Conservation (phyloP, 1,284 basidiomycete species). For the Sanghuangporus sanghuang region DNA sequence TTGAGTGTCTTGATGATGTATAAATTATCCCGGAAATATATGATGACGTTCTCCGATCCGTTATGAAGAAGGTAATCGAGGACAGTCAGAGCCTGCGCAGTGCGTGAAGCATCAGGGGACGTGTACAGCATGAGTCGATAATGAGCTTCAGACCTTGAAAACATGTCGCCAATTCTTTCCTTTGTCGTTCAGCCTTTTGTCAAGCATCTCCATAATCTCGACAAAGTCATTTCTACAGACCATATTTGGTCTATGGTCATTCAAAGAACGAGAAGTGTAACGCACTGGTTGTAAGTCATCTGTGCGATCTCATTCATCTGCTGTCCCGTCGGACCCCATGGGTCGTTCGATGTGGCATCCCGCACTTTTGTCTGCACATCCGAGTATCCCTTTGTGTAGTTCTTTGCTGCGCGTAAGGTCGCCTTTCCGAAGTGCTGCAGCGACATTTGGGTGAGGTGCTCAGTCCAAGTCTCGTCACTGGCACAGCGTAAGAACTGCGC, state of each 20-base stretch:
- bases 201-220: slow-evolving; percentile 99
- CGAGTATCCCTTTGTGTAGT: slow-evolving; percentile 94
- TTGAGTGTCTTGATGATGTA: slow-evolving; percentile 99
- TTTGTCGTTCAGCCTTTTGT: slow-evolving; percentile 98
- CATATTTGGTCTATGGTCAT: too few relatives aligned
- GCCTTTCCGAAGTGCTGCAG: slow-evolving; percentile 74
- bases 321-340: slow-evolving; percentile 97
- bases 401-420: slow-evolving; percentile 85
- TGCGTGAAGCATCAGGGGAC: slow-evolving; percentile 1
- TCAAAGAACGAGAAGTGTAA: slow-evolving; percentile 18
- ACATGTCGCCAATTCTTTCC: slow-evolving; percentile 99
- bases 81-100: slow-evolving; percentile 80
- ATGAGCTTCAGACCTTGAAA: slow-evolving; percentile 71
- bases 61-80: slow-evolving; percentile 97
- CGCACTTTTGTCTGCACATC: slow-evolving; percentile 94
- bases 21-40: slow-evolving; percentile 97
- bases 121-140: background rate
- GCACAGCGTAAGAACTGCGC: background rate
- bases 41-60: slow-evolving; percentile 96
- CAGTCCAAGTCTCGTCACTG: background rate
- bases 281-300: slow-evolving; percentile 95
- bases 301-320: slow-evolving; percentile 99
- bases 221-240: slow-evolving; percentile 88
- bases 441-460: slow-evolving; percentile 16
- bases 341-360: slow-evolving; percentile 99